phyloP scores from a whole-genome alignment of 192 early-diverging fungal genomes.

The Diversispora epigaea region DNA sequence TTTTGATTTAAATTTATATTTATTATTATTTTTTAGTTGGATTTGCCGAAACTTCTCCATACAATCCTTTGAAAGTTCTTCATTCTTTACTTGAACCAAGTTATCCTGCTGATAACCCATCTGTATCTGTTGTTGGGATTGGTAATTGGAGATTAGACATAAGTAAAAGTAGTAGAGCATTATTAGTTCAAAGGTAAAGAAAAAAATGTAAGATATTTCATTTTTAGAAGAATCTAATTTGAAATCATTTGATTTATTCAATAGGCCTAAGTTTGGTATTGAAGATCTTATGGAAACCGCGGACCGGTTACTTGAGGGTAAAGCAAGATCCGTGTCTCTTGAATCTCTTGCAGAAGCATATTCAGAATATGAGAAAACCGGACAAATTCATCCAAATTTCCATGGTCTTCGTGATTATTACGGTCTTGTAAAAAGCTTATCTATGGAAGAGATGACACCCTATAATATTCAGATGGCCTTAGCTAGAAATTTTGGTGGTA shows the following conservation, averaged over 20 bases:
- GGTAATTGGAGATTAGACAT: not conserved
- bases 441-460: not conserved
- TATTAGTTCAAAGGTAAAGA: conserved; percentile 5
- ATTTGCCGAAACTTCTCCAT: conserved; percentile 15
- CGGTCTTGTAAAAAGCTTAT: not conserved
- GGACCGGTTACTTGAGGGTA: not conserved
- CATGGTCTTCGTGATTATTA: conserved; percentile 28
- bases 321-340: not conserved
- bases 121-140: not conserved
- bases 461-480: conserved; percentile 20
- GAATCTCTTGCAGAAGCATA: not conserved
- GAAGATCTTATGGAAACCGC: not conserved
- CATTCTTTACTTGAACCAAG: conserved; percentile 26
- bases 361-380: not conserved
- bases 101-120: not conserved
- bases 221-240: no score
- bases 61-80: conserved; percentile 28
- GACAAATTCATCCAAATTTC: conserved; percentile 22
- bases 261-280: not conserved
- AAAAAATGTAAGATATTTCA: no score
- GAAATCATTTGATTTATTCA: no score
- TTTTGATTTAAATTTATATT: not conserved
- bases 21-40: conserved; percentile 24
- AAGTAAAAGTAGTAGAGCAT: conserved; percentile 7
- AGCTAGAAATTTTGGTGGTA: conserved; percentile 33